These are phyloP conservation scores for Lepiota brunneoincarnata DNA, from an alignment of 768 basidiomycete species.

Conservation along the genomic window DNA sequence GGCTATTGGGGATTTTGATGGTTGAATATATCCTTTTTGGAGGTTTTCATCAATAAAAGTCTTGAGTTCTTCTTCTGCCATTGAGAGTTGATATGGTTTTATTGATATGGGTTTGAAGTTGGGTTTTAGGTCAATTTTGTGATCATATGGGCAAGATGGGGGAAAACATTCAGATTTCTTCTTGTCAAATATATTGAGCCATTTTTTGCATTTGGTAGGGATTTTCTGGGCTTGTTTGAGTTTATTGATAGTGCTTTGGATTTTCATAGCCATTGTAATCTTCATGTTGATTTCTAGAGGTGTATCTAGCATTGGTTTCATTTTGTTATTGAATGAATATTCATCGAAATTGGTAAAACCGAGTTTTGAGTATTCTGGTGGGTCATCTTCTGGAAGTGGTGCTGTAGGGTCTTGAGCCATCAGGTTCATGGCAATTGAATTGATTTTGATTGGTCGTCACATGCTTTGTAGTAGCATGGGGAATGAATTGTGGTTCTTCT, in stretches of 20 bases:
- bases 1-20: slow-evolving; percentile 8
- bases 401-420: too few relatives aligned
- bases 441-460: too few relatives aligned
- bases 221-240: not conserved
- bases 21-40: slow-evolving; percentile 8
- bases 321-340: too few relatives aligned
- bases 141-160: slow-evolving; percentile 9
- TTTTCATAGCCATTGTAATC: not conserved
- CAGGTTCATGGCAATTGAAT: too few relatives aligned
- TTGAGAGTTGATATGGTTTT: slow-evolving; percentile 9
- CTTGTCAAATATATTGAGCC: slow-evolving; percentile 10
- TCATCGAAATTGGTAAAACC: too few relatives aligned
- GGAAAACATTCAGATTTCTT: slow-evolving; percentile 13
- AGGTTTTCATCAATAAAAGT: slow-evolving; percentile 8
- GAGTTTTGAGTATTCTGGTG: too few relatives aligned
- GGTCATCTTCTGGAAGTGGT: too few relatives aligned
- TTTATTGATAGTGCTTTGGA: not conserved
- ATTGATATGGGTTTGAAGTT: slow-evolving; percentile 4
- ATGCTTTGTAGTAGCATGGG: too few relatives aligned
- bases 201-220: not conserved
- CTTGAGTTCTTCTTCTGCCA: not conserved
- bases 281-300: not conserved
- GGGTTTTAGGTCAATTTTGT: slow-evolving; percentile 15
- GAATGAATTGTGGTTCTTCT: too few relatives aligned
- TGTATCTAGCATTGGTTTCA: not conserved